Evolutionary conservation across 805 yeast genomes (phyloP).

Genomic region (Starmerella floricola): DNA sequence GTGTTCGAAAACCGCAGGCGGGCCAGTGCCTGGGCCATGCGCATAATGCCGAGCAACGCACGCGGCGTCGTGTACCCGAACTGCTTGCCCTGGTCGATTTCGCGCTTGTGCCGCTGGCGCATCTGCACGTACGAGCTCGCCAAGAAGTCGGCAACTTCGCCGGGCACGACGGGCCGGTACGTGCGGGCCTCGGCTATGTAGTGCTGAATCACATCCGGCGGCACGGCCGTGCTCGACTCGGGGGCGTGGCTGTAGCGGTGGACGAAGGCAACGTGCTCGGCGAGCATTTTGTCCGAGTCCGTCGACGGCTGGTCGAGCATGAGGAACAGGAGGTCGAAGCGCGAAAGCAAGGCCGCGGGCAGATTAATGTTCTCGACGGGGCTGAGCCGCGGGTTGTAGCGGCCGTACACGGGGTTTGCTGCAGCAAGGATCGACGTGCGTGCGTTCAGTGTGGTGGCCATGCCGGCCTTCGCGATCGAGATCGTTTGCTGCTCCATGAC

Average conservation of each 20-base stretch:
- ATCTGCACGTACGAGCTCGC: slow-evolving; percentile 76
- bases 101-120: slow-evolving; percentile 80
- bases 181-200: slow-evolving; percentile 76
- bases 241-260: slow-evolving; percentile 92
- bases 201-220: slow-evolving; percentile 70
- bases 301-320: slow-evolving; percentile 73
- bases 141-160: slow-evolving; percentile 74
- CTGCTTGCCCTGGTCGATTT: slow-evolving; percentile 46
- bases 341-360: slow-evolving; percentile 90
- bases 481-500: slow-evolving; percentile 99
- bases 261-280: slow-evolving; percentile 88
- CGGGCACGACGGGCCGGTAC: slow-evolving; percentile 72
- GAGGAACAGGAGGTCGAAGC: slow-evolving; percentile 83
- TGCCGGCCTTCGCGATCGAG: slow-evolving; percentile 94
- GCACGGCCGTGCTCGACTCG: slow-evolving; percentile 54
- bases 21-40: slow-evolving; percentile 92
- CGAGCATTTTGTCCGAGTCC: slow-evolving; percentile 73
- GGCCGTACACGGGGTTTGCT: slow-evolving; percentile 94
- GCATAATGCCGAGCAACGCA: slow-evolving; percentile 76
- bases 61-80: slow-evolving; percentile 93
- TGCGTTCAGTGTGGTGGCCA: slow-evolving; percentile 89
- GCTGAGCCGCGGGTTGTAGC: slow-evolving; percentile 79
- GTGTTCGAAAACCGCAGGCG: slow-evolving; percentile 65
- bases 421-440: slow-evolving; percentile 93
- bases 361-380: slow-evolving; percentile 92